Percentiles rank a stretch among this genome's conserved stretches.
Conservation (phyloP, 2,329 filamentous ascomycete genomes). For the Diplocarpon mali region DNA sequence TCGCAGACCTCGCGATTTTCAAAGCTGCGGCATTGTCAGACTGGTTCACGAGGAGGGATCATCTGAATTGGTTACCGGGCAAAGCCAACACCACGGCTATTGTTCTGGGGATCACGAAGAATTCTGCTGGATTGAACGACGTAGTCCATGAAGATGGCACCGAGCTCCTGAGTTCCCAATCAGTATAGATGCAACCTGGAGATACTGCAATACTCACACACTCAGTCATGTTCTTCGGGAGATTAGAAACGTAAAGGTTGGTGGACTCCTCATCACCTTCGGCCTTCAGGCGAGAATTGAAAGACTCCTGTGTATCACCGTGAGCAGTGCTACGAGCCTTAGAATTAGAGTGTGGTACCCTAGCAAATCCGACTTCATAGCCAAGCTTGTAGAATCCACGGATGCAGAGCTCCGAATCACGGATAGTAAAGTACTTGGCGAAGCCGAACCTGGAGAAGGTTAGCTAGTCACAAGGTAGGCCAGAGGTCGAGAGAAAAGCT, state of each 20-base stretch:
- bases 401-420: conserved; percentile 90
- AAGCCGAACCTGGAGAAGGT: conserved; percentile 69
- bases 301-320: conserved; percentile 62
- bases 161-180: conserved; percentile 48
- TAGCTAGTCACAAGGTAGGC: background rate
- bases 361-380: conserved; percentile 95
- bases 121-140: conserved; percentile 91
- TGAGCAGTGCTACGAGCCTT: conserved; percentile 16
- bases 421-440: conserved; percentile 82
- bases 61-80: conserved; percentile 57
- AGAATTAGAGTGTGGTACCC: conserved; percentile 42
- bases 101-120: conserved; percentile 79
- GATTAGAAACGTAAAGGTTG: conserved; percentile 95
- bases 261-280: conserved; percentile 83
- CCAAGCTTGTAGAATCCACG: conserved; percentile 88
- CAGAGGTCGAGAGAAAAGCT: conserved; percentile 22
- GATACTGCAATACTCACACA: conserved; percentile 45
- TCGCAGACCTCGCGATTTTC: conserved; percentile 84
- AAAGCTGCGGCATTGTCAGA: conserved; percentile 48
- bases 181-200: conserved; percentile 7
- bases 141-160: conserved; percentile 67
- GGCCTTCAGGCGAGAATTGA: conserved; percentile 95
- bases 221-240: conserved; percentile 86
- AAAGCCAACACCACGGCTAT: conserved; percentile 94
- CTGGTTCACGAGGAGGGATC: background rate